Conservation (phyloP, 2,329 filamentous ascomycete genomes). For the Aspergillus intermedius region DNA sequence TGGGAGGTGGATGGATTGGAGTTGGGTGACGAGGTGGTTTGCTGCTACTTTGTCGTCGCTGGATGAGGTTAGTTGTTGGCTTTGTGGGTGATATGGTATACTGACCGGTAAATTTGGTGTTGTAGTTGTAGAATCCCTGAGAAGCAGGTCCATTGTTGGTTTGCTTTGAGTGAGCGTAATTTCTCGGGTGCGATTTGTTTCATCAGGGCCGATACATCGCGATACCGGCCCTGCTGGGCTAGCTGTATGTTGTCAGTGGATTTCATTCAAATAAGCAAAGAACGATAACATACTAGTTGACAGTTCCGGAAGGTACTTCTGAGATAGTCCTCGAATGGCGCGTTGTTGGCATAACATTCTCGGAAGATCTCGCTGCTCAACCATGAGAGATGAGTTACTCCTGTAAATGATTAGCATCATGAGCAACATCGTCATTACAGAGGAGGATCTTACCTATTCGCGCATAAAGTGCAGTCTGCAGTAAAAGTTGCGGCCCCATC, state of each 20-base stretch:
- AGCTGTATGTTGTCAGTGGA: conserved; percentile 32
- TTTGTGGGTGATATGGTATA: not conserved
- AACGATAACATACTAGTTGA: conserved; percentile 43
- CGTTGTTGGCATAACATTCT: conserved; percentile 59
- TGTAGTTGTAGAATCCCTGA: conserved; percentile 38
- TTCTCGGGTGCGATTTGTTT: conserved; percentile 55
- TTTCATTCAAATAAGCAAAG: not conserved
- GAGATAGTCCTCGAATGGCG: conserved; percentile 69
- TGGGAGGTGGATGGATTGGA: conserved; percentile 46
- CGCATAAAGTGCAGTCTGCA: conserved; percentile 68
- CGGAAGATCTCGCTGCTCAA: conserved; percentile 67
- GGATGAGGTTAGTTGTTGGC: conserved; percentile 11
- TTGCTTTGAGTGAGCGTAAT: conserved; percentile 67
- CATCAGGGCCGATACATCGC: conserved; percentile 57
- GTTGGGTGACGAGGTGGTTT: conserved; percentile 51
- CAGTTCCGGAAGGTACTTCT: conserved; percentile 67
- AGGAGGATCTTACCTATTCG: conserved; percentile 53
- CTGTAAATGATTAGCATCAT: conserved; percentile 28
- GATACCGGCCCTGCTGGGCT: conserved; percentile 62
- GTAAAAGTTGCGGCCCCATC: conserved; percentile 65
- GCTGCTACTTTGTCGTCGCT: conserved; percentile 54
- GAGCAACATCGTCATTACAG: not conserved
- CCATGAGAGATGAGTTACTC: conserved; percentile 48
- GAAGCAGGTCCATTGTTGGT: conserved; percentile 50
- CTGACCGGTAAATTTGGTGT: conserved; percentile 38